Base-by-base conservation (phyloP, 2,329 filamentous ascomycete species). In the Aureobasidium lini region DNA sequence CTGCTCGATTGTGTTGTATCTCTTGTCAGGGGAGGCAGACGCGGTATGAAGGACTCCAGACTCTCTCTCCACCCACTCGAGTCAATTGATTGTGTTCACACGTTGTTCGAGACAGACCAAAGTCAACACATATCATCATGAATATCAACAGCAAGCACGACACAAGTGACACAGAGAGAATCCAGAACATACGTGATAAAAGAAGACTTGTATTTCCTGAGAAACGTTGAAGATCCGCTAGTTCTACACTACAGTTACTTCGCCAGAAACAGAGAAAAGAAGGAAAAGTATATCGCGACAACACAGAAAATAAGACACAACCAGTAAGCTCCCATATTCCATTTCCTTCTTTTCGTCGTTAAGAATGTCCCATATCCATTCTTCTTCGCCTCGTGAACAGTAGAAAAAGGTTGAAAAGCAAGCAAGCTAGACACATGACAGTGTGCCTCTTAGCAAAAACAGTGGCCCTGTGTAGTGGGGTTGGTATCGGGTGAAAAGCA, bases 211-310 rank as follows among this genome's bases (percentile, higher is more conserved):
- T 3, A 49, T 49, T 37, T 37, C 32, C 10, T 37, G 32, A 28
- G 32, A 49, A 49, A 49, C 31, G 18, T 6, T 18, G 32, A 31
- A 2, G 47, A 49, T 16, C 37, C 47, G 47, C 47, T 49, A 49
- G 47, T 49, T 49, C 47, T 49, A 49, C 47, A 49, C 47, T 49
- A 49, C 32, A 49, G 11, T 49, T 49, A 4, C 37, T 49, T 49
- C 47, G 47, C 47, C 18, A 37, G 32, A 37, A 34, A 6, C 18
- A 37, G 32, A 37, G 18, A 6, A 34, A 48, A 29, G 15, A 49
- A 36, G 15, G 31, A 8, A 36, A 23, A 23, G 23, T 23, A 28
- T 46, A 46, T 46, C 28, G 43, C 43, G 28, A 36, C 8, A 28
- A 36, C 32, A 9, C 28, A 34, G 18, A 18, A 31, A 49, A 36